Evolutionary conservation across 2,329 filamentous ascomycete species (phyloP).

Genomic region (Talaromyces sp.): DNA sequence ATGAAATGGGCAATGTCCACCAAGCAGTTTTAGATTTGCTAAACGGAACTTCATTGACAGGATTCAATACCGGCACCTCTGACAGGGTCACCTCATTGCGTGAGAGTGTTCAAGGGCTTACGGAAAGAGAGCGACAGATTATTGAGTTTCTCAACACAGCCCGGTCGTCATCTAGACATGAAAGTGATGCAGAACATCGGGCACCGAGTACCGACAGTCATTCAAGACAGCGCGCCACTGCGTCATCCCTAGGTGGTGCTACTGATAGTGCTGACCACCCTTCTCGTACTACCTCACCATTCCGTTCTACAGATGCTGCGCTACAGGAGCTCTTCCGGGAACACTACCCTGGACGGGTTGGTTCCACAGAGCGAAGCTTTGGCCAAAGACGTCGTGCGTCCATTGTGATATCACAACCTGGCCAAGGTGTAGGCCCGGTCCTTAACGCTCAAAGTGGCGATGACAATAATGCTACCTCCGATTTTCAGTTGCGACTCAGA

Average conservation of each 20-base stretch:
- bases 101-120: slow-evolving; percentile 36
- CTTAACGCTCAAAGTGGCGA: slow-evolving; percentile 24
- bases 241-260: slow-evolving; percentile 24
- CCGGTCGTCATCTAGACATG: slow-evolving; percentile 33
- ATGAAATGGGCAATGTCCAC: slow-evolving; percentile 22
- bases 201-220: slow-evolving; percentile 26
- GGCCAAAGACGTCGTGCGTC: slow-evolving; percentile 37
- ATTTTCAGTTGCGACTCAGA: slow-evolving; percentile 33
- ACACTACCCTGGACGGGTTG: slow-evolving; percentile 25
- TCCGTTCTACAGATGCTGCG: slow-evolving; percentile 22
- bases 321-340: slow-evolving; percentile 30
- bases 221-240: slow-evolving; percentile 24
- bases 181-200: slow-evolving; percentile 28
- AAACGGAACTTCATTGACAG: slow-evolving; percentile 21
- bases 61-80: slow-evolving; percentile 18
- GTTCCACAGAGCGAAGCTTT: slow-evolving; percentile 23
- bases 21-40: slow-evolving; percentile 24
- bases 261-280: slow-evolving; percentile 27
- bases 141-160: slow-evolving; percentile 41
- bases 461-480: slow-evolving; percentile 19
- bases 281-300: slow-evolving; percentile 32
- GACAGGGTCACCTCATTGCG: slow-evolving; percentile 26
- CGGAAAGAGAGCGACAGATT: slow-evolving; percentile 39
- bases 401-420: slow-evolving; percentile 35
- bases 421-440: slow-evolving; percentile 18